Evolutionary conservation across 768 basidiomycete genomes (phyloP), one percentile per base, ranked within the genome.

Genomic region (Suillus spraguei): DNA sequence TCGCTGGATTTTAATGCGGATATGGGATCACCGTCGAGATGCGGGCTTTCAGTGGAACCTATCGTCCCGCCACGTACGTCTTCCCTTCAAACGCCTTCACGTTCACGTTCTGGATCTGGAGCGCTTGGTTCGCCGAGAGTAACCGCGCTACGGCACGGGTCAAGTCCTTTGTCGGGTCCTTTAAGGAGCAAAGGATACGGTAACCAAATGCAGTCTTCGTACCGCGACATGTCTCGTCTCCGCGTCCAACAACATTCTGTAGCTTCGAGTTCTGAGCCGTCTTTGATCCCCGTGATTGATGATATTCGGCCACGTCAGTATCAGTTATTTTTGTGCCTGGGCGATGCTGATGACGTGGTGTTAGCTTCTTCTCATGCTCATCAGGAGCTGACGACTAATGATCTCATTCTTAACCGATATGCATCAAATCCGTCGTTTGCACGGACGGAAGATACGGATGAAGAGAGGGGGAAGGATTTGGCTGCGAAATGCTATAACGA

Each of bases 181-280:
- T 66, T 83, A 59, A 80, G 82, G 68, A 77, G 81, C 62, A 72
- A 80, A 69, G 70, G 81, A 72, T 65, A 78, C 68, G 68, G 70
- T 58, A 70, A 46, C 61, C 78, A 77, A 42, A 67, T 72, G 65
- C 77, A 78, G 50, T 76, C 80, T 20, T 70, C 74, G 13, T 79
- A 78, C 61, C 76, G 79, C 17, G 81, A 82, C 33, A 69, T 68
- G 17, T 69, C 78, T 35, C 81, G 81, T 58, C 79, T 91, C 53
- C 84, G 85, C 9, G 83, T 85, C n/a, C 82, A 89, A 63, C 88
- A 88, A 69, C 87, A 87, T 44, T 87, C 89, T 42, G 85, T 83
- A 6, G 90, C 91, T 54, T 92, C 89, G 55, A 89, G 83, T 64
- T 94, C 92, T 56, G 92, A 94, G 74, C 92, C 92, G n/a, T 92